phyloP scores from a whole-genome alignment of 495 filamentous ascomycete genomes.

The Cenococcum geophilum region DNA sequence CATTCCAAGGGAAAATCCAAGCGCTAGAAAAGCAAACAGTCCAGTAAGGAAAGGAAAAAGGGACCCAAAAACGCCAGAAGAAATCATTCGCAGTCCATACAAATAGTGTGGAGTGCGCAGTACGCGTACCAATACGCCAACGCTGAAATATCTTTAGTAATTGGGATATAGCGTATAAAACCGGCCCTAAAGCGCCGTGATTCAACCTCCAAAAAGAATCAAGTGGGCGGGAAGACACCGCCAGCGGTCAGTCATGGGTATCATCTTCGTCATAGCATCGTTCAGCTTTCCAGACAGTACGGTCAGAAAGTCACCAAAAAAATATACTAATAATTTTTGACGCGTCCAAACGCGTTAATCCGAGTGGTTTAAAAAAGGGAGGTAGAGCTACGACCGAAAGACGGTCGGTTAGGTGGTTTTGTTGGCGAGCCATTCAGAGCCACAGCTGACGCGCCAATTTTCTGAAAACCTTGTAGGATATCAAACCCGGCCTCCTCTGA shows the following conservation, averaged over 20 bases:
- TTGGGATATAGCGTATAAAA: no score
- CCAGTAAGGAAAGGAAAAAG: not conserved
- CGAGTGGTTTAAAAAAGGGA: constrained; percentile 18
- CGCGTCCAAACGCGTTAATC: constrained; percentile 4
- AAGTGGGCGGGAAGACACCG: not conserved
- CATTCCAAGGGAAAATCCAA: not conserved
- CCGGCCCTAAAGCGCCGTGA: not conserved
- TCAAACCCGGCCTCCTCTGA: constrained; percentile 59
- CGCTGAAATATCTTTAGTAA: not conserved
- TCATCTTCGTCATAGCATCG: constrained; percentile 5
- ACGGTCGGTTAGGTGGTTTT: constrained; percentile 14
- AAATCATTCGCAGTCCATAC: not conserved
- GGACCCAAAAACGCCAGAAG: not conserved
- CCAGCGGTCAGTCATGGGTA: constrained; percentile 6
- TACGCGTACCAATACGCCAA: not conserved
- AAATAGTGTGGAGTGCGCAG: not conserved
- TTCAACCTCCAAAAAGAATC: not conserved
- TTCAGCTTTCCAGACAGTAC: not conserved
- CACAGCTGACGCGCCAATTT: constrained; percentile 58
- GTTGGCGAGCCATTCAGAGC: constrained; percentile 25
- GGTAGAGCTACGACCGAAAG: constrained; percentile 16
- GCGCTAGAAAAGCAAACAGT: not conserved
- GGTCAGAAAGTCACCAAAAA: not conserved
- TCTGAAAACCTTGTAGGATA: constrained; percentile 82
- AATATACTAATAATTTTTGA: not conserved